Conservation (phyloP, 2,329 filamentous ascomycete genomes). For the Sclerotinia spermophila region DNA sequence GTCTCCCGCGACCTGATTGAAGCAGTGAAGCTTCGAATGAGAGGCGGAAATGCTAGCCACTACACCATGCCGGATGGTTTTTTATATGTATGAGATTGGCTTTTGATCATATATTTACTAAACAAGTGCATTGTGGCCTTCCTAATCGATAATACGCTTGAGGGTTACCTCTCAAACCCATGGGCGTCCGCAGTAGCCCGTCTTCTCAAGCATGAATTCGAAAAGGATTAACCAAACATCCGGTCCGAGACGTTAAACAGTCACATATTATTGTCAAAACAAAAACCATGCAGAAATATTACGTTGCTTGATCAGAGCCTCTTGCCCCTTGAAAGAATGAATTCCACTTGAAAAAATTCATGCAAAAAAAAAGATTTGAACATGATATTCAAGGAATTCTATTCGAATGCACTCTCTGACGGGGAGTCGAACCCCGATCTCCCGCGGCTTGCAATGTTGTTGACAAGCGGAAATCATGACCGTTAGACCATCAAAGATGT, state of each 20-base stretch:
- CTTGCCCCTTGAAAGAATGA: neutral
- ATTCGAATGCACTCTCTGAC: constrained; percentile 6
- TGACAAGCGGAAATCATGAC: constrained; percentile 40
- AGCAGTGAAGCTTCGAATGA: neutral
- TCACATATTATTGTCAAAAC: too few species aligned
- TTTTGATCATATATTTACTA: neutral
- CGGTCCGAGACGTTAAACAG: too few species aligned
- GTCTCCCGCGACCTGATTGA: neutral
- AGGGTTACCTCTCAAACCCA: neutral
- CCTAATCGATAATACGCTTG: neutral
- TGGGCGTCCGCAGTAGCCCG: too few species aligned
- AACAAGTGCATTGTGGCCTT: rapidly evolving
- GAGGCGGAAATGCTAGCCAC: constrained; percentile 13
- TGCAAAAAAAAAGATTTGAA: neutral
- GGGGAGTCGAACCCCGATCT: constrained; percentile 34
- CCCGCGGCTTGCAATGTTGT: constrained; percentile 21
- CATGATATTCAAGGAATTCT: neutral
- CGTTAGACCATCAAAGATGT: constrained; percentile 38
- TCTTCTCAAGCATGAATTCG: neutral
- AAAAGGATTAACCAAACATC: too few species aligned
- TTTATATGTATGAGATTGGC: rapidly evolving
- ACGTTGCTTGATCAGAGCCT: neutral
- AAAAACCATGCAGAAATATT: neutral
- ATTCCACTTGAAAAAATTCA: neutral
- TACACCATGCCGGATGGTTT: constrained; percentile 7